phyloP scores from a whole-genome alignment of 2,329 filamentous ascomycete genomes.

The Penicillium thymicola region DNA sequence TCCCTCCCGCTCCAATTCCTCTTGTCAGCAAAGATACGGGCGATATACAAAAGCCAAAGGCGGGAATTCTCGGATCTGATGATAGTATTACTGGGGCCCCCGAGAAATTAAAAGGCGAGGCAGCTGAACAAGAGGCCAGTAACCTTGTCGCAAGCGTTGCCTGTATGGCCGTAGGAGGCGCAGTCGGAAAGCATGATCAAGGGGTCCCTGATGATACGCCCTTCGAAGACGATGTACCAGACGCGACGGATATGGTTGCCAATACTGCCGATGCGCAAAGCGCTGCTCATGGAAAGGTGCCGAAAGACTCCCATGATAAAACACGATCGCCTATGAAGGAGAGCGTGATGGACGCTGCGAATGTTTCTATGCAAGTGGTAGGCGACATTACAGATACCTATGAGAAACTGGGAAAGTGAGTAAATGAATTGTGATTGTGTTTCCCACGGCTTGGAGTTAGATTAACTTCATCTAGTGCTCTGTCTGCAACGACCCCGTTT shows the following conservation, averaged over 20 bases:
- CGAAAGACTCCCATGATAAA: conserved; percentile 61
- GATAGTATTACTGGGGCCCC: conserved; percentile 78
- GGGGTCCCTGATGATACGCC: conserved; percentile 54
- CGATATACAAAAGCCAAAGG: conserved; percentile 71
- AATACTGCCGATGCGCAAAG: conserved; percentile 54
- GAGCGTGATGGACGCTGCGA: conserved; percentile 72
- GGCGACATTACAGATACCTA: conserved; percentile 60
- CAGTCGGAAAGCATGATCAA: conserved; percentile 72
- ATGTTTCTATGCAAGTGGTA: conserved; percentile 66
- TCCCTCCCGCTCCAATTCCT: conserved; percentile 73
- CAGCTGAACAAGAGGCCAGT: conserved; percentile 76
- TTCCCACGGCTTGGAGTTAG: not conserved
- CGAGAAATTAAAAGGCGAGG: conserved; percentile 78
- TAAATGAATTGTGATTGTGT: conserved; percentile 1
- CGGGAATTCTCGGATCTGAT: conserved; percentile 71
- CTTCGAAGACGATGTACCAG: conserved; percentile 56
- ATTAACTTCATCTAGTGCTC: conserved; percentile 42
- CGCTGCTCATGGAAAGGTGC: conserved; percentile 51
- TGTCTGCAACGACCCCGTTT: conserved; percentile 65
- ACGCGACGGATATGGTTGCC: conserved; percentile 57
- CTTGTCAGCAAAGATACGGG: conserved; percentile 68
- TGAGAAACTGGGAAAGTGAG: conserved; percentile 61
- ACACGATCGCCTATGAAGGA: conserved; percentile 75
- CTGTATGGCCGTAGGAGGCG: conserved; percentile 68
- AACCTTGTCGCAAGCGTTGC: conserved; percentile 75